Base-by-base conservation (phyloP, 352 stramenopile species). In the Pythium monospermum region DNA sequence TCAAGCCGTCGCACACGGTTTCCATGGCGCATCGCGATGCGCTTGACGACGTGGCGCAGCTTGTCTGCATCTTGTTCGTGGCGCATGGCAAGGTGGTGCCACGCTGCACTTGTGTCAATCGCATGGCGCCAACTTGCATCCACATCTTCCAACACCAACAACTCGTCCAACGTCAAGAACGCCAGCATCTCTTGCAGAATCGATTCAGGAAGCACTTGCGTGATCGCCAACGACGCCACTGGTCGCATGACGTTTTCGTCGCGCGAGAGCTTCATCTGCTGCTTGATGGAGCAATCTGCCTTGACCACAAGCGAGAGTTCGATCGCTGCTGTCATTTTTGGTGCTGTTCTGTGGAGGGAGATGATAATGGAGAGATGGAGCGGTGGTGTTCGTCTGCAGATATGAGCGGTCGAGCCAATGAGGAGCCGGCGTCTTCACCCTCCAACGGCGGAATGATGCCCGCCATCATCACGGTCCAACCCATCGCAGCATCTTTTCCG, bases 81-180 rank as follows among this genome's bases (percentile, higher is more conserved):
- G 1, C 56, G 42, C 25, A 86, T 35, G 15, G 53, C 21, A 22
- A 83, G 54, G 11, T 36, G 40, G 12, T 44, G 39, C 76, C 73
- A 87, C 42, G 62, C 63, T 10, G 49, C 52, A 12, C 57, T 52
- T 10, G 50, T 44, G 18, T 36, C 51, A 37, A 87, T 51, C 2
- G 54, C 61, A 7, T 48, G 49, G 19, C 53, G 57, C 76, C 76
- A 88, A 8, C 43, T 27, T 6, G 33, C 33, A 37, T 71, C 67
- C 19, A 69, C 65, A 13, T 73, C 43, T 36, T 87, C 76, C n/a
- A 85, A 57, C 16, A 57, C 54, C 19, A 88, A 55, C 39, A 85
- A 38, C 31, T 85, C 74, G 13, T 75, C 60, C n/a, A 73, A 38
- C n/a, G 55, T 55, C 31, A 86, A 71, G 42, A 72, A 82, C n/a